These are phyloP conservation scores for Coniochaeta ligniaria DNA, from an alignment of 2,329 filamentous ascomycete species.

Conservation along the genomic window DNA sequence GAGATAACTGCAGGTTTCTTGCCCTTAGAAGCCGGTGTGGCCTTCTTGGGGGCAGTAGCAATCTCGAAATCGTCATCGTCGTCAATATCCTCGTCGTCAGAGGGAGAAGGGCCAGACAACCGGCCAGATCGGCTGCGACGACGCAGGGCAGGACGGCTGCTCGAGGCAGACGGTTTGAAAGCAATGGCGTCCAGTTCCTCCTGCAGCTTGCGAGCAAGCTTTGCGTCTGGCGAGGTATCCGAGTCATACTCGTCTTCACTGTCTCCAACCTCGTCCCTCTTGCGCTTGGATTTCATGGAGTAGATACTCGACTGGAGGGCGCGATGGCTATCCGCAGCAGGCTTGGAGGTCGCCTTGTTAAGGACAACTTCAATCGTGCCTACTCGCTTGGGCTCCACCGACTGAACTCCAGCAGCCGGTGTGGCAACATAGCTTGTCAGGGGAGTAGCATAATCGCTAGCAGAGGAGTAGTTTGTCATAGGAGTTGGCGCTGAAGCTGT, in stretches of 20 bases:
- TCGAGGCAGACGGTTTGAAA: background rate
- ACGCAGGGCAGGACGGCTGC: slow-evolving; percentile 7
- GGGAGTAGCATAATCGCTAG: slow-evolving; percentile 33
- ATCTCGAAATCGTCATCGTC: slow-evolving; percentile 5
- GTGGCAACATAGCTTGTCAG: slow-evolving; percentile 34
- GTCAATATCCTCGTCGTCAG: slow-evolving; percentile 16
- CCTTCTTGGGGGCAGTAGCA: background rate
- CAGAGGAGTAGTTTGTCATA: slow-evolving; percentile 19
- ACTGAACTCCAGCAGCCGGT: slow-evolving; percentile 21
- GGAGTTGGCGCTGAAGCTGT: slow-evolving; percentile 27
- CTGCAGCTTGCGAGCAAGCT: slow-evolving; percentile 50
- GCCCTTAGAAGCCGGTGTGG: background rate
- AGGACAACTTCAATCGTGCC: slow-evolving; percentile 27
- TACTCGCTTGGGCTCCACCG: slow-evolving; percentile 10
- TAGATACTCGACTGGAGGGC: slow-evolving; percentile 41
- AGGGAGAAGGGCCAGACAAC: background rate
- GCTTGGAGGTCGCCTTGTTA: slow-evolving; percentile 17
- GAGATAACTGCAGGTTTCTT: background rate
- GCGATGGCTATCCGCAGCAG: slow-evolving; percentile 33
- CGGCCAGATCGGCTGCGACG: slow-evolving; percentile 8
- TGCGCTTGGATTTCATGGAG: slow-evolving; percentile 35
- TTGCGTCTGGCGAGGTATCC: slow-evolving; percentile 33
- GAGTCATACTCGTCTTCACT: slow-evolving; percentile 32
- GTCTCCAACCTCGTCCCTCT: slow-evolving; percentile 35
- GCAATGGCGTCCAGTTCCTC: slow-evolving; percentile 28